Percentiles rank a stretch among this genome's conserved stretches.
Conservation (phyloP, 495 filamentous ascomycete genomes). For the Penicillium lagena region DNA sequence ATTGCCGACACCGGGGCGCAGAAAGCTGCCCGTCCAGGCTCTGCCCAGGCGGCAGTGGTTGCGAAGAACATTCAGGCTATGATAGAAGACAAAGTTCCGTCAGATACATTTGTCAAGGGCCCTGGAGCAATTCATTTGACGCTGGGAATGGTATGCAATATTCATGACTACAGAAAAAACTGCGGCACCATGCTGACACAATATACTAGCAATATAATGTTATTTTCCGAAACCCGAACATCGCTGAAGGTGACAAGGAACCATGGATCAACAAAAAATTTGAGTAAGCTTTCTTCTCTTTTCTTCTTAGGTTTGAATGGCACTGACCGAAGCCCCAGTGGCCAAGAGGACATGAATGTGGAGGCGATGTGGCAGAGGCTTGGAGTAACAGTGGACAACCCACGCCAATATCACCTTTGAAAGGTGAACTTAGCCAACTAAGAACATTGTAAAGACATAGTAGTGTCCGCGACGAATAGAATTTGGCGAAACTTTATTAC, state of each 20-base stretch:
- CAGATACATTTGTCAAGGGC: slow-evolving; percentile 25
- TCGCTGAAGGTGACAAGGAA: slow-evolving; percentile 35
- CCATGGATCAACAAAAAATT: slow-evolving; percentile 33
- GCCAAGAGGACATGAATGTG: slow-evolving; percentile 43
- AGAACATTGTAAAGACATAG: too few species aligned
- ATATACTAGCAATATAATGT: slow-evolving; percentile 37
- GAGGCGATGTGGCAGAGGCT: slow-evolving; percentile 38
- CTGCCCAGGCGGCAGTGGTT: slow-evolving; percentile 45
- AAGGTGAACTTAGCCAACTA: too few species aligned
- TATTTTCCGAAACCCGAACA: slow-evolving; percentile 44
- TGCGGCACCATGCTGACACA: neutral
- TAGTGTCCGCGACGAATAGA: too few species aligned
- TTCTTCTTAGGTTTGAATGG: neutral
- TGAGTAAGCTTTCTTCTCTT: slow-evolving; percentile 31
- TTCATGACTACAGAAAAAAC: neutral
- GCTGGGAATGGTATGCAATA: slow-evolving; percentile 40
- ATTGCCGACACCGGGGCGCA: slow-evolving; percentile 53
- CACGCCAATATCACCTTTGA: slow-evolving; percentile 31
- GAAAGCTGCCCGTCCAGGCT: slow-evolving; percentile 48
- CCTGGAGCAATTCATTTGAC: slow-evolving; percentile 43
- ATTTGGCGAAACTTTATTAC: too few species aligned
- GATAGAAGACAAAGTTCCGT: slow-evolving; percentile 28
- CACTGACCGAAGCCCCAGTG: slow-evolving; percentile 23
- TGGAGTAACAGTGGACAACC: slow-evolving; percentile 24
- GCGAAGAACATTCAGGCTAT: slow-evolving; percentile 46